Evolutionary conservation across 2,329 filamentous ascomycete genomes (phyloP).

Genomic region (Cladophialophora immunda): DNA sequence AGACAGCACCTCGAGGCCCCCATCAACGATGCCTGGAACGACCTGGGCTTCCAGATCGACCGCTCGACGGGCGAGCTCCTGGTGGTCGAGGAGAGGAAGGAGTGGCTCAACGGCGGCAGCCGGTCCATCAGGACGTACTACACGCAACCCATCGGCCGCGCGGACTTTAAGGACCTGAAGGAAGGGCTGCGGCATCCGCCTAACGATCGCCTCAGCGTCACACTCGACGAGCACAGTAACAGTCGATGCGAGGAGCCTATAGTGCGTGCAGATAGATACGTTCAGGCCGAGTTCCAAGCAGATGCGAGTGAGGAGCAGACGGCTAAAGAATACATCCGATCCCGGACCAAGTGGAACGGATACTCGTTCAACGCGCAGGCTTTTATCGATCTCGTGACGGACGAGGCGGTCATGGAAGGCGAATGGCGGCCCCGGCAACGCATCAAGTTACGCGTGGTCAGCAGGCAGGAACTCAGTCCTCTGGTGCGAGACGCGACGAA

Average conservation of each 20-base stretch:
- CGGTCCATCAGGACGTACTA: constrained; percentile 73
- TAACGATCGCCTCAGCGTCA: constrained; percentile 31
- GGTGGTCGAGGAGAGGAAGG: constrained; percentile 73
- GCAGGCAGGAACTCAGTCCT: constrained; percentile 52
- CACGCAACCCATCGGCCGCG: constrained; percentile 52
- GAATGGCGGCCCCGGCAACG: constrained; percentile 48
- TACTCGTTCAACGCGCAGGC: constrained; percentile 52
- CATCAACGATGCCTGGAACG: constrained; percentile 78
- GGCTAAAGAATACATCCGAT: constrained; percentile 52
- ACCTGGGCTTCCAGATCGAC: constrained; percentile 68
- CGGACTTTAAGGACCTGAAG: constrained; percentile 39
- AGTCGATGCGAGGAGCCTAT: constrained; percentile 46
- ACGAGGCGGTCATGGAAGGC: constrained; percentile 44
- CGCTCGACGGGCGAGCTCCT: constrained; percentile 66
- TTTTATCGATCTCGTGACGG: constrained; percentile 56
- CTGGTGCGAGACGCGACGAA: constrained; percentile 44
- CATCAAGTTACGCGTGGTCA: constrained; percentile 52
- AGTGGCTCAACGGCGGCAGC: constrained; percentile 68
- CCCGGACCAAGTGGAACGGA: constrained; percentile 54
- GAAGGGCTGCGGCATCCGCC: constrained; percentile 27
- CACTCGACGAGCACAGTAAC: constrained; percentile 36
- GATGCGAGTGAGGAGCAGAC: constrained; percentile 32
- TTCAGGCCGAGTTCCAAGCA: constrained; percentile 51
- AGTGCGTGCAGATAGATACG: constrained; percentile 50
- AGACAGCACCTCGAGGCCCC: constrained; percentile 36